Conservation (phyloP, 2,329 filamentous ascomycete species). For the Diaporthe eres region DNA sequence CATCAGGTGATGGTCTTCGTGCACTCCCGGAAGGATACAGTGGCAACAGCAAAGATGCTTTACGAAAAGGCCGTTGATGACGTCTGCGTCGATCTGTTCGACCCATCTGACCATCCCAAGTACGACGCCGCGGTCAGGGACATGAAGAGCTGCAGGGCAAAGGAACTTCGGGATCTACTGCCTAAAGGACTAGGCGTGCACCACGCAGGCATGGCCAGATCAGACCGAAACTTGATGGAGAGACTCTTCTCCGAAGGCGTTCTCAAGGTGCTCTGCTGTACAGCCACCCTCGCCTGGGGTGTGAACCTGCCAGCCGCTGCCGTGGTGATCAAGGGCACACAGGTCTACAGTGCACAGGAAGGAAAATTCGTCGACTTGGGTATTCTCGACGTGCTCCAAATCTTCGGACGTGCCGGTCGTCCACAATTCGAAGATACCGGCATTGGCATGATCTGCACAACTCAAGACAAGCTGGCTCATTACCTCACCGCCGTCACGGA, state of each 20-base stretch:
- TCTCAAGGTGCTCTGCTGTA: conserved; percentile 98
- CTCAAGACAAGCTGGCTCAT: conserved; percentile 91
- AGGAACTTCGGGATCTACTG: conserved; percentile 89
- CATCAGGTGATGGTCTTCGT: conserved; percentile 99
- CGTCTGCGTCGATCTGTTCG: conserved; percentile 84
- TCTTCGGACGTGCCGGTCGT: conserved; percentile 97
- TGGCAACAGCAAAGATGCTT: conserved; percentile 87
- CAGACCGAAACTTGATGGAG: conserved; percentile 96
- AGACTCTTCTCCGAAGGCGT: conserved; percentile 91
- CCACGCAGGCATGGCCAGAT: conserved; percentile 95
- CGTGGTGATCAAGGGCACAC: conserved; percentile 97
- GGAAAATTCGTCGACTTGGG: conserved; percentile 97
- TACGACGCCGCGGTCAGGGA: conserved; percentile 87
- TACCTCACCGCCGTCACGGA: conserved; percentile 95
- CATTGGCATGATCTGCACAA: conserved; percentile 98
- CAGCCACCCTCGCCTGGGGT: conserved; percentile 97
- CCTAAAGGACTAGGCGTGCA: conserved; percentile 94
- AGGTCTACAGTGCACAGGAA: conserved; percentile 95
- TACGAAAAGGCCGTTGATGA: conserved; percentile 89
- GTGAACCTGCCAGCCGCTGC: conserved; percentile 97
- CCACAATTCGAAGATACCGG: conserved; percentile 98
- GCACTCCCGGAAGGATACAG: conserved; percentile 94
- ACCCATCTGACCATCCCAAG: conserved; percentile 81
- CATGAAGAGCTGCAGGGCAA: conserved; percentile 86
- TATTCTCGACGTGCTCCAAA: conserved; percentile 96